Conservation (phyloP, 148 eudicot species). For the Spergularia bocconei region DNA sequence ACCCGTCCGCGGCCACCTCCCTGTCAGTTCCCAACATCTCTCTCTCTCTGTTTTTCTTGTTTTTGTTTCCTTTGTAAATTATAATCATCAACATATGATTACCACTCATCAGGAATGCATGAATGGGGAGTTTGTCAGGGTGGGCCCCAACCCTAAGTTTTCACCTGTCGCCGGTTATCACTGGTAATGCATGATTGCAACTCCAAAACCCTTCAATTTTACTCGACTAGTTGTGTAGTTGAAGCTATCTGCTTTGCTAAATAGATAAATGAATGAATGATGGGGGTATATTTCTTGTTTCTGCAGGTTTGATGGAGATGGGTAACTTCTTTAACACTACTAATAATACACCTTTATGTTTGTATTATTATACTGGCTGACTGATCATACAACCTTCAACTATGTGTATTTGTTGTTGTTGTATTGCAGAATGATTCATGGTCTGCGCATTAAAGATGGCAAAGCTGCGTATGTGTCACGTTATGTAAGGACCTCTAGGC, state of each 20-base stretch:
- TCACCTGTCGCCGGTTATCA: slow-evolving; percentile 94
- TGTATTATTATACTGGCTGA: too few relatives aligned
- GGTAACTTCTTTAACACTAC: slow-evolving; percentile 32
- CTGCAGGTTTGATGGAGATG: slow-evolving; percentile 99
- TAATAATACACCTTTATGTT: too few relatives aligned
- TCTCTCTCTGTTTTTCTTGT: not conserved
- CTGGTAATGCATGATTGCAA: slow-evolving; percentile 53
- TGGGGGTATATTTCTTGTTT: slow-evolving; percentile 1
- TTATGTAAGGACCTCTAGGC: slow-evolving; percentile 78
- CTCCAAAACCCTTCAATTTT: too few relatives aligned
- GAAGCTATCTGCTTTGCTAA: not conserved
- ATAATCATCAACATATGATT: not conserved
- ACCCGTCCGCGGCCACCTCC: slow-evolving; percentile 65
- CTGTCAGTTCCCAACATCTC: slow-evolving; percentile 39
- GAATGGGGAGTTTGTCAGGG: slow-evolving; percentile 95
- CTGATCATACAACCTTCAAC: too few relatives aligned
- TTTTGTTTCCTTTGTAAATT: not conserved
- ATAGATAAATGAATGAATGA: too few relatives aligned
- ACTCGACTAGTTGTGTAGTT: not conserved
- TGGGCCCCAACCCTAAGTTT: slow-evolving; percentile 92
- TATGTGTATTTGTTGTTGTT: too few relatives aligned
- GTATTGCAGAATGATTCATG: slow-evolving; percentile 75
- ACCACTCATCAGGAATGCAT: slow-evolving; percentile 65
- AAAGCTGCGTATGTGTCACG: slow-evolving; percentile 97
- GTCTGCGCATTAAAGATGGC: slow-evolving; percentile 88